Conservation (phyloP, 2,329 filamentous ascomycete genomes). For the Fusarium sp. region DNA sequence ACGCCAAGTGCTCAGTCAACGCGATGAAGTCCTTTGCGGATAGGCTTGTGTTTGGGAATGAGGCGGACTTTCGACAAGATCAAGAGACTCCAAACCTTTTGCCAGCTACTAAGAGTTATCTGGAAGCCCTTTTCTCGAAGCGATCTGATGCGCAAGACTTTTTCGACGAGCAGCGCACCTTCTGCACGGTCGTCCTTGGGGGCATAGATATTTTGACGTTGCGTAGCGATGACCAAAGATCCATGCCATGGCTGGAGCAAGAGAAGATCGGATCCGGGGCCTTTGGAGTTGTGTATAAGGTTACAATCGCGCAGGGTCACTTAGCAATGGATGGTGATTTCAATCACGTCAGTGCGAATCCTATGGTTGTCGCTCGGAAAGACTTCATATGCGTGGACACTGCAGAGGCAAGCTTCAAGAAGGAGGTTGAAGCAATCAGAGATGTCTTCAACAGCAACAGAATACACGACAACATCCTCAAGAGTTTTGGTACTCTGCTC, state of each 20-base stretch:
- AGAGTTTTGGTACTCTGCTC: background rate
- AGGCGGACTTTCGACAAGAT: background rate
- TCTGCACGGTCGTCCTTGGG: background rate
- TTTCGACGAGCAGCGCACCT: background rate
- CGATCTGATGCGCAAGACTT: background rate
- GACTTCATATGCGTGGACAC: background rate
- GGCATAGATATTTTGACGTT: background rate
- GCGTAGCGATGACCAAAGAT: background rate
- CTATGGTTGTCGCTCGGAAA: background rate
- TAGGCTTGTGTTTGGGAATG: background rate
- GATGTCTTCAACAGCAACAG: background rate
- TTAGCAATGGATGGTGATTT: background rate
- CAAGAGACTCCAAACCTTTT: background rate
- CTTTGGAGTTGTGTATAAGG: background rate
- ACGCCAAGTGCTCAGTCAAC: background rate
- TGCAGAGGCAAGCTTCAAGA: background rate
- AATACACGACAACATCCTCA: background rate
- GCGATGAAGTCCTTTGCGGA: background rate
- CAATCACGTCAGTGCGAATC: background rate
- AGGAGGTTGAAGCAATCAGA: background rate
- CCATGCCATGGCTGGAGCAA: background rate
- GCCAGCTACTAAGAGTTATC: background rate
- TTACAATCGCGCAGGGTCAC: background rate
- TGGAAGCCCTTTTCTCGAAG: fast-evolving
- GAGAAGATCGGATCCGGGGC: background rate